These are phyloP conservation scores for Amylostereum areolatum DNA, from an alignment of 1,284 basidiomycete genomes.

Conservation along the genomic window DNA sequence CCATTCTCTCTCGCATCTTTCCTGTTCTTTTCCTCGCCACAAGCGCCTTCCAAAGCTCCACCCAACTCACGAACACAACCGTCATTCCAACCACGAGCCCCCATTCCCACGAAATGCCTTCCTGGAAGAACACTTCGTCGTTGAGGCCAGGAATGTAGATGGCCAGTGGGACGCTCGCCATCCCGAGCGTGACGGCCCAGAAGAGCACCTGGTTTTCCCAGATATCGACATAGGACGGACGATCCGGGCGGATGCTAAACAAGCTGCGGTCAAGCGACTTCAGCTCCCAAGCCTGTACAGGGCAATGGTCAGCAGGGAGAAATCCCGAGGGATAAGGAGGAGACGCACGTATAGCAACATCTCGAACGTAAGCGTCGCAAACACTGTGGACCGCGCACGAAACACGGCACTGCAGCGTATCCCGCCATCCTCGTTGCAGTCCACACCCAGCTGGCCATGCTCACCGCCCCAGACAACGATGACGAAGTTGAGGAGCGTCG, in stretches of 20 bases:
- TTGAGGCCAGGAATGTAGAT: slow-evolving; percentile 44
- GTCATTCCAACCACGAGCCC: slow-evolving; percentile 26
- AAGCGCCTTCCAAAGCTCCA: not conserved
- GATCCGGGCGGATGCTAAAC: slow-evolving; percentile 31
- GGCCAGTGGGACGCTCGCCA: slow-evolving; percentile 42
- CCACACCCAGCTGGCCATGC: slow-evolving; percentile 38
- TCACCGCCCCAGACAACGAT: slow-evolving; percentile 50
- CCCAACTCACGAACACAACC: not conserved
- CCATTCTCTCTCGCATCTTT: too few relatives aligned
- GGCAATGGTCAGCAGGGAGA: not conserved
- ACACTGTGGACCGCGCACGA: slow-evolving; percentile 47
- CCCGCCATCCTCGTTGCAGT: slow-evolving; percentile 41
- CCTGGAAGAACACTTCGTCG: slow-evolving; percentile 35
- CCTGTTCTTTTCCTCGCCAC: not conserved
- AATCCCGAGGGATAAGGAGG: not conserved
- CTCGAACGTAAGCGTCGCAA: slow-evolving; percentile 48
- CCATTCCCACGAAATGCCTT: slow-evolving; percentile 40
- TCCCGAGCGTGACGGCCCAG: slow-evolving; percentile 40
- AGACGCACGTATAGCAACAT: slow-evolving; percentile 23
- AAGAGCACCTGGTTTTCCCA: slow-evolving; percentile 48
- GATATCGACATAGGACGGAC: slow-evolving; percentile 28
- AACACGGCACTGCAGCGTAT: slow-evolving; percentile 39
- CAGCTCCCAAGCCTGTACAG: slow-evolving; percentile 35
- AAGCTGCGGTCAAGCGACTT: slow-evolving; percentile 26
- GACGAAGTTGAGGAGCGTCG: slow-evolving; percentile 46